Percentiles rank a stretch among this genome's conserved stretches.
Conservation (phyloP, 768 basidiomycete genomes). For the Boletus edulis region DNA sequence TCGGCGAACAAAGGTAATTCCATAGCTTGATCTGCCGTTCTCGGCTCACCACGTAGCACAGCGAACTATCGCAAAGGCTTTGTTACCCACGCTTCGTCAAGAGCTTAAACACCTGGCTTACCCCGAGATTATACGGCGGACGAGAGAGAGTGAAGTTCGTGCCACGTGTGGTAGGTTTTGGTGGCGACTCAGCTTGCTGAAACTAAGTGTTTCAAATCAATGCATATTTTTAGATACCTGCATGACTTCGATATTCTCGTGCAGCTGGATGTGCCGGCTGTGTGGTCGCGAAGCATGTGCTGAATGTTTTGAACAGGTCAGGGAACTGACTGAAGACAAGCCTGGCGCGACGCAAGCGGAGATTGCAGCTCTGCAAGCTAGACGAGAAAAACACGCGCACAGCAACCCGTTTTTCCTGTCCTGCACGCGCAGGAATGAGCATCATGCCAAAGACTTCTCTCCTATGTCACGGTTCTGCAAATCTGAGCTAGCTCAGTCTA, state of each 20-base stretch:
- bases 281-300: conserved; percentile 91
- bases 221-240: conserved; percentile 68
- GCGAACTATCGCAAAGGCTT: conserved; percentile 64
- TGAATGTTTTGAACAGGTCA: conserved; percentile 74
- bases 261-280: conserved; percentile 85
- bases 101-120: conserved; percentile 62
- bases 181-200: conserved; percentile 1
- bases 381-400: conserved; percentile 60
- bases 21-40: background rate
- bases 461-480: conserved; percentile 77
- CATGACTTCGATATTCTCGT: conserved; percentile 89
- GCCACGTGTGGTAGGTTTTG: conserved; percentile 73
- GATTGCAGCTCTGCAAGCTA: conserved; percentile 46
- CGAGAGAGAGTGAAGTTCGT: conserved; percentile 78
- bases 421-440: conserved; percentile 71
- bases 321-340: conserved; percentile 56
- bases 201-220: conserved; percentile 7
- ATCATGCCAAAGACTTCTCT: conserved; percentile 63
- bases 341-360: conserved; percentile 47
- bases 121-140: conserved; percentile 62
- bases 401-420: conserved; percentile 72
- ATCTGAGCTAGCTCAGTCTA: conserved; percentile 60
- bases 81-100: conserved; percentile 62
- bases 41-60: conserved; percentile 29
- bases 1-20: conserved; percentile 56